Evolutionary conservation across 495 filamentous ascomycete genomes (phyloP), one percentile per base, ranked within the genome.

Genomic region (Acidiella bohemica): DNA sequence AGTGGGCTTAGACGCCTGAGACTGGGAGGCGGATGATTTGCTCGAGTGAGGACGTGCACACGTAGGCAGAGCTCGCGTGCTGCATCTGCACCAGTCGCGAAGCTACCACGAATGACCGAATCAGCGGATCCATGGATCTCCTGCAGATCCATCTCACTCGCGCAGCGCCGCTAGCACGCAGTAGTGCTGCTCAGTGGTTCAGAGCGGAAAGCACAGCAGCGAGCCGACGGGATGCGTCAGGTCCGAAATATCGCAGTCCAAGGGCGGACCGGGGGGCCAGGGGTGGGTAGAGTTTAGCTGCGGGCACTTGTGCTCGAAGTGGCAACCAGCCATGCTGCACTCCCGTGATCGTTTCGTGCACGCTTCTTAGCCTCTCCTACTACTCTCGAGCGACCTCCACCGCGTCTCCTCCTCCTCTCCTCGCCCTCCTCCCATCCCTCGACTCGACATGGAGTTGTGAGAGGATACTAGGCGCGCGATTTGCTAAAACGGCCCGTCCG

Each of bases 391-490:
- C 36, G 35, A 39, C 25, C 46, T 31, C 19, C 41, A 44, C 41
- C 23, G 20, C 41, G 36, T 31, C 26, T 16, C 8, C 16, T 17
- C 29, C 28, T 16, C 39, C 34, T 21, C 25, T 33, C 26, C 26
- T 19, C 33, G 12, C 38, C 17, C 8, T 30, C 38, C 13, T n/a
- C n/a, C n/a, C n/a, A n/a, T n/a, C n/a, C n/a, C n/a, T n/a, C 45
- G 26, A 16, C 45, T 26, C 43, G 46, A 46, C 19, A 49, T 49
- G 46, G 46, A 49, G 40, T 36, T 31, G 27, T 49, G 46, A 49
- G 36, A 13, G n/a, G n/a, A 31, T 18, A 26, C 32, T 35, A 49
- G 46, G 34, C 33, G 38, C 24, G 21, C 24, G 13, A 19, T 34
- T 48, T 49, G 46, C 39, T 32, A 39, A 38, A 47, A 39, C 41